phyloP scores from a whole-genome alignment of 1,284 basidiomycete species.

The Cryptococcus sp. region DNA sequence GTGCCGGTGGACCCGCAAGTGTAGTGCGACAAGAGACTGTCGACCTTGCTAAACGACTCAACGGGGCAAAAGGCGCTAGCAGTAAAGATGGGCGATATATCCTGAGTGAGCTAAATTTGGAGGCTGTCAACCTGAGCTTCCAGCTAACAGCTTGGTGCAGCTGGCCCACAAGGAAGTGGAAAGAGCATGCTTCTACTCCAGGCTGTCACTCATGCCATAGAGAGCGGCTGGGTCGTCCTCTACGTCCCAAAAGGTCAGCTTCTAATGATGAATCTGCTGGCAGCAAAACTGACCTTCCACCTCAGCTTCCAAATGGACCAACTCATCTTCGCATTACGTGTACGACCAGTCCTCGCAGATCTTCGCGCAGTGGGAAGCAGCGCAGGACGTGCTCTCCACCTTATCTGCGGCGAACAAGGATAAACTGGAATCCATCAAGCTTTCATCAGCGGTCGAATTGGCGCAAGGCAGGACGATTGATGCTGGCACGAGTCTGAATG shows the following conservation, averaged over 20 bases:
- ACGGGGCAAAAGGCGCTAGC: conserved; percentile 22
- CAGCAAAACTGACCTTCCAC: no score
- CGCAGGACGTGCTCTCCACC: conserved; percentile 13
- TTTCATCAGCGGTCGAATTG: conserved; percentile 7
- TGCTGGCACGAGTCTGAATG: conserved; percentile 59
- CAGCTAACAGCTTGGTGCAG: conserved; percentile 52
- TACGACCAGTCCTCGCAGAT: conserved; percentile 75
- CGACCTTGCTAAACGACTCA: conserved; percentile 37
- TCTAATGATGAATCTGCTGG: background rate
- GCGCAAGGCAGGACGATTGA: conserved; percentile 52
- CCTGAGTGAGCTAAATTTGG: conserved; percentile 25
- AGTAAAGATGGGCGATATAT: conserved; percentile 27
- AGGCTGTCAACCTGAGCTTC: background rate
- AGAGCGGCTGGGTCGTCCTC: conserved; percentile 77
- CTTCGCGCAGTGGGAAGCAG: conserved; percentile 66
- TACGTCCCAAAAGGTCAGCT: conserved; percentile 78
- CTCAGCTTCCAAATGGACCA: conserved; percentile 68
- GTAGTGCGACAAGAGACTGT: conserved; percentile 48
- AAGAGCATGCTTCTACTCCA: conserved; percentile 84
- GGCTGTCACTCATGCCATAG: conserved; percentile 69
- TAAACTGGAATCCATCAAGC: conserved; percentile 43
- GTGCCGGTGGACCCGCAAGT: conserved; percentile 36
- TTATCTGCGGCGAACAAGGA: conserved; percentile 45
- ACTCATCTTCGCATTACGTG: conserved; percentile 71
- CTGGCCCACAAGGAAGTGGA: conserved; percentile 75